Evolutionary conservation across 768 basidiomycete species (phyloP).

Genomic region (Phanerochaete carnosa): DNA sequence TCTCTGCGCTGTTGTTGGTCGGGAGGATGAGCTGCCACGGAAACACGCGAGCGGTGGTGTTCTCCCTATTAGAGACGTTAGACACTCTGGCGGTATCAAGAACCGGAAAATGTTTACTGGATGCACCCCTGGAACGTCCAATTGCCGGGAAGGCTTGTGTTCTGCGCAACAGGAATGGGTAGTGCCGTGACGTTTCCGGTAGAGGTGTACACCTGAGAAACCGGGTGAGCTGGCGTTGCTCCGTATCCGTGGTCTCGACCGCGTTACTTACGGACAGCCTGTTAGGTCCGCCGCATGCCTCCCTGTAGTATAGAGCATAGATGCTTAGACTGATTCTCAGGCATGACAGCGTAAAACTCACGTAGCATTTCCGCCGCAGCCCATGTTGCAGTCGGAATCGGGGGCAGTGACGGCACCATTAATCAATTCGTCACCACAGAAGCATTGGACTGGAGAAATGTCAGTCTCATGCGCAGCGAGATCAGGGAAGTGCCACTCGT

Average conservation of each 20-base stretch:
- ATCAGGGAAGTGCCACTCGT: conserved; percentile 22
- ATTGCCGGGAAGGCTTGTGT: conserved; percentile 54
- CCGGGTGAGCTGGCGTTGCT: not conserved
- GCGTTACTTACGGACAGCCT: conserved; percentile 46
- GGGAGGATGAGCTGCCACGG: conserved; percentile 57
- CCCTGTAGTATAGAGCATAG: conserved; percentile 32
- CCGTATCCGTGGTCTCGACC: not conserved
- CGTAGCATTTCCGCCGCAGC: conserved; percentile 67
- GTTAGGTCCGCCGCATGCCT: conserved; percentile 73
- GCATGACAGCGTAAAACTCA: conserved; percentile 28
- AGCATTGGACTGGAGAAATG: conserved; percentile 1
- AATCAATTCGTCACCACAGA: conserved; percentile 67
- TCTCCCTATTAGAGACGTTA: not conserved
- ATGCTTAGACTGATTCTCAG: conserved; percentile 1
- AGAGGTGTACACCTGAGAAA: conserved; percentile 46
- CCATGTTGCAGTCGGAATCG: conserved; percentile 63
- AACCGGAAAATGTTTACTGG: conserved; percentile 31
- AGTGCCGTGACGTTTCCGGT: conserved; percentile 47
- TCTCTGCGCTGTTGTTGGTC: conserved; percentile 59
- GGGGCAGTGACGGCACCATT: conserved; percentile 52
- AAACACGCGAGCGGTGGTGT: conserved; percentile 41
- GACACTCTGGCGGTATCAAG: not conserved
- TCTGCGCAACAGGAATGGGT: conserved; percentile 57
- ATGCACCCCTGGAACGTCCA: conserved; percentile 71
- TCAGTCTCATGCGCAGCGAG: not conserved